phyloP scores from a whole-genome alignment of 1,139 yeast species.

The Sugiyamaella pinicola region DNA sequence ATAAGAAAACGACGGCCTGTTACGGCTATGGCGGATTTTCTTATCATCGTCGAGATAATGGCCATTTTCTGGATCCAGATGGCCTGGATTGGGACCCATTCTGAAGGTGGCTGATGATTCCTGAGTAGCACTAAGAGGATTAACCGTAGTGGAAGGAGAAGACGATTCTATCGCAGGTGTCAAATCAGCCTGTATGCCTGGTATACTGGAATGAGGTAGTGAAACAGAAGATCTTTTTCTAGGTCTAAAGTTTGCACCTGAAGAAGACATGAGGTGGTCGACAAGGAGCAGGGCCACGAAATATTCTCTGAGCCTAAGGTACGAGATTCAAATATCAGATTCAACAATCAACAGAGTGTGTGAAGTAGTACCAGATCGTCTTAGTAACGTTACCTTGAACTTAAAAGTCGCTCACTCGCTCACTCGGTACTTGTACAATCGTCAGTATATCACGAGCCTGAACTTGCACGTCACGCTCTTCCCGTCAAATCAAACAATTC shows the following conservation, averaged over 20 bases:
- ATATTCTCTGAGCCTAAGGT: no score
- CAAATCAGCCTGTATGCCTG: neutral
- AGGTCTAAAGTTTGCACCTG: constrained; percentile 18
- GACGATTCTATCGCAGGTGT: neutral
- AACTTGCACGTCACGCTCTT: no score
- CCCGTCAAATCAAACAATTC: no score
- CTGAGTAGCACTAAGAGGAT: neutral
- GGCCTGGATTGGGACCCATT: neutral
- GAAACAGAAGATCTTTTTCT: constrained; percentile 21
- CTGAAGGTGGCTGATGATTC: neutral
- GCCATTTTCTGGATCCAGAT: constrained; percentile 10
- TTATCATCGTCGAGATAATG: constrained; percentile 7
- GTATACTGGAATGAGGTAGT: constrained; percentile 4
- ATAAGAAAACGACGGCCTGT: constrained; percentile 10
- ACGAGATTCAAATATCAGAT: no score
- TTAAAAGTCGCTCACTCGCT: no score
- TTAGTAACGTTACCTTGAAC: no score
- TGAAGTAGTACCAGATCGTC: no score
- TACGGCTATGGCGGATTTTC: constrained; percentile 7
- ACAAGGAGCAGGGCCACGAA: no score
- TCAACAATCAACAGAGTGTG: no score
- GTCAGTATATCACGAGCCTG: no score
- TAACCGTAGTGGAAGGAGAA: neutral
- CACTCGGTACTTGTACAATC: no score
- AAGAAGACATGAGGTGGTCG: constrained; percentile 11